Conservation (phyloP, 768 basidiomycete genomes). For the Mycena capillaripes region DNA sequence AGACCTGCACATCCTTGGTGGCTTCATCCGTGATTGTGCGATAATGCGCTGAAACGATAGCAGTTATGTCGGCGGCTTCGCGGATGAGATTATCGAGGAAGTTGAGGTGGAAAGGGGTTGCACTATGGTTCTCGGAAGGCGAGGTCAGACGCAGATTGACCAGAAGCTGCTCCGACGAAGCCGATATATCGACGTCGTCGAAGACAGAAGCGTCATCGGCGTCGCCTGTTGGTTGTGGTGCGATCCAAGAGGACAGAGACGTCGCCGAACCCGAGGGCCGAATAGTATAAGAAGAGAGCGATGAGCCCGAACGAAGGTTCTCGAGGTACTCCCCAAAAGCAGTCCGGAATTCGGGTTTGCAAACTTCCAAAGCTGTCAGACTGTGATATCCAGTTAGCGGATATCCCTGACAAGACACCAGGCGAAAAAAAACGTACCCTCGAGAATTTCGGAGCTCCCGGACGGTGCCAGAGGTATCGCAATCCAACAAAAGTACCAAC, state of each 20-base stretch:
- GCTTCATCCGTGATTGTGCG: constrained; percentile 68
- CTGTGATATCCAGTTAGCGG: constrained; percentile 48
- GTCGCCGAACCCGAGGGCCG: constrained; percentile 62
- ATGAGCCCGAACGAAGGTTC: constrained; percentile 63
- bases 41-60: constrained; percentile 64
- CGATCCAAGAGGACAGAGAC: constrained; percentile 61
- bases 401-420: background rate
- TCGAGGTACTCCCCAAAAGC: constrained; percentile 71
- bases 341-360: constrained; percentile 73
- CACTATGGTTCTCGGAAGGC: constrained; percentile 53
- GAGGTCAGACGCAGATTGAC: constrained; percentile 68
- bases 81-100: constrained; percentile 61
- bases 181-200: constrained; percentile 60
- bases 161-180: constrained; percentile 63
- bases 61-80: constrained; percentile 62
- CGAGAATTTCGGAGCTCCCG: constrained; percentile 76
- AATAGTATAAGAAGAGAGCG: constrained; percentile 69
- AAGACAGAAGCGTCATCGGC: constrained; percentile 53
- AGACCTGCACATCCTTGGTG: constrained; percentile 60
- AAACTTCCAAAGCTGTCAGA: constrained; percentile 77
- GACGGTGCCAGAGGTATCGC: constrained; percentile 68
- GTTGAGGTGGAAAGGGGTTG: constrained; percentile 54
- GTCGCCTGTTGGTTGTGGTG: constrained; percentile 34
- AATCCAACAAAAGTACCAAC: constrained; percentile 73
- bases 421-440: constrained; percentile 64